A percentile compares a stretch with the other conserved stretches of the same genome.
phyloP scores from a whole-genome alignment of 1,139 yeast genomes.

The Geotrichum klebahnii region DNA sequence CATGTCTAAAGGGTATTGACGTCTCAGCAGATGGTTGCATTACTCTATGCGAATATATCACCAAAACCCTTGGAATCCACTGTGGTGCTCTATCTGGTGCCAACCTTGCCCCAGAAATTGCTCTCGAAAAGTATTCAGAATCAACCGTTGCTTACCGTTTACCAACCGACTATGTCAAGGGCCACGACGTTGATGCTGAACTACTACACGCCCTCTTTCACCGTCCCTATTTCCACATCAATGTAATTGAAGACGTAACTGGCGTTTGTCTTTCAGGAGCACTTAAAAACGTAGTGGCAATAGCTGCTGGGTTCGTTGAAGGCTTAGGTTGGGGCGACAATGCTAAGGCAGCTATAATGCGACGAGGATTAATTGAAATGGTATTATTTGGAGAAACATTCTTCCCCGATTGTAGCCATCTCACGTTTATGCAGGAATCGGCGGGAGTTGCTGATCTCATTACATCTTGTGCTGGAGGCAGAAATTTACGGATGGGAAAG shows the following conservation, averaged over 20 bases:
- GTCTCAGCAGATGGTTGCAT: constrained; percentile 76
- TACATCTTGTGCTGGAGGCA: constrained; percentile 94
- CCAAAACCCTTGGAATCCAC: constrained; percentile 71
- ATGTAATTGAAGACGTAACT: constrained; percentile 81
- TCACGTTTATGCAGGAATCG: constrained; percentile 83
- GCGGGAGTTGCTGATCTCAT: constrained; percentile 97
- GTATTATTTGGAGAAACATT: constrained; percentile 73
- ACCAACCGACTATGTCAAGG: constrained; percentile 54
- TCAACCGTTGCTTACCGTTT: constrained; percentile 84
- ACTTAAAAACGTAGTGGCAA: constrained; percentile 85
- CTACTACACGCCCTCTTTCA: constrained; percentile 73
- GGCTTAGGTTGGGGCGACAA: constrained; percentile 98
- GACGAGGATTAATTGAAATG: constrained; percentile 86
- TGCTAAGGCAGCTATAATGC: constrained; percentile 92
- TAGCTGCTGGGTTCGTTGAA: constrained; percentile 91
- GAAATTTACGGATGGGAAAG: constrained; percentile 85
- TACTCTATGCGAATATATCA: constrained; percentile 68
- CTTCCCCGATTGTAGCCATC: constrained; percentile 65
- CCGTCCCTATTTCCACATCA: constrained; percentile 92
- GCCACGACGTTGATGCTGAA: constrained; percentile 76
- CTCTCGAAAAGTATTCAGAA: constrained; percentile 88
- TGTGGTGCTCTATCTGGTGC: constrained; percentile 97
- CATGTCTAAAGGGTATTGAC: constrained; percentile 90
- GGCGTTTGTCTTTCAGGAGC: constrained; percentile 96
- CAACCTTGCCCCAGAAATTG: constrained; percentile 91